These are phyloP conservation scores for Phyllosticta citrichinensis DNA, from an alignment of 2,329 filamentous ascomycete species.

Conservation along the genomic window DNA sequence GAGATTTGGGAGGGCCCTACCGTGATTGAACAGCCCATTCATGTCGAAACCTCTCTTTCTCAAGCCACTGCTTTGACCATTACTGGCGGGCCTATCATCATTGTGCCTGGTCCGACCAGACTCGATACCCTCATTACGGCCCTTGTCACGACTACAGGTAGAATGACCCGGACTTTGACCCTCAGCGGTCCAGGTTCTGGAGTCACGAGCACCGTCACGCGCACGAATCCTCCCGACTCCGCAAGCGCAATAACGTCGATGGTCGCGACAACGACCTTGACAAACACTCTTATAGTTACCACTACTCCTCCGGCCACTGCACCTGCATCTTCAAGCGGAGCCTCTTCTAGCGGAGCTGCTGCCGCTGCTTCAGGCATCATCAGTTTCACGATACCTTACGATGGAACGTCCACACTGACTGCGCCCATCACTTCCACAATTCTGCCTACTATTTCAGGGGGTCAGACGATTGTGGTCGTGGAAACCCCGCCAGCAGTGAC, in stretches of 20 bases:
- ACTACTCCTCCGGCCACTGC: neutral
- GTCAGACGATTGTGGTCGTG: too few relatives aligned
- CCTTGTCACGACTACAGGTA: neutral
- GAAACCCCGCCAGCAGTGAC: neutral
- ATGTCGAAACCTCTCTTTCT: neutral
- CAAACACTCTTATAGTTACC: neutral
- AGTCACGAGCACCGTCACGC: neutral
- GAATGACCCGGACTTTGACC: neutral
- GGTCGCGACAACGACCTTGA: neutral
- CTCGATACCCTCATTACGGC: neutral
- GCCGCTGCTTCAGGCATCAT: too few relatives aligned
- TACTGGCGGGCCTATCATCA: neutral
- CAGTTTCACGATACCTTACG: too few relatives aligned
- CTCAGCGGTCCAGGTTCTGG: neutral
- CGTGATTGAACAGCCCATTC: conserved; percentile 1
- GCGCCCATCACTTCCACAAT: too few relatives aligned
- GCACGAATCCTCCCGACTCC: neutral
- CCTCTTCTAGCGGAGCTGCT: too few relatives aligned
- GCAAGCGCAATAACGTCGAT: neutral
- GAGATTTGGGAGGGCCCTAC: neutral
- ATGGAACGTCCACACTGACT: too few relatives aligned
- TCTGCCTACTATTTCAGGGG: too few relatives aligned
- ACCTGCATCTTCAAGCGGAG: too few relatives aligned
- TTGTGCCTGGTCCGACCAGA: neutral
- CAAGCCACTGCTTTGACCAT: neutral